A percentile compares a stretch with the other conserved stretches of the same genome.
phyloP scores from a whole-genome alignment of 1,284 basidiomycete species.

The Athelia psychrophila region DNA sequence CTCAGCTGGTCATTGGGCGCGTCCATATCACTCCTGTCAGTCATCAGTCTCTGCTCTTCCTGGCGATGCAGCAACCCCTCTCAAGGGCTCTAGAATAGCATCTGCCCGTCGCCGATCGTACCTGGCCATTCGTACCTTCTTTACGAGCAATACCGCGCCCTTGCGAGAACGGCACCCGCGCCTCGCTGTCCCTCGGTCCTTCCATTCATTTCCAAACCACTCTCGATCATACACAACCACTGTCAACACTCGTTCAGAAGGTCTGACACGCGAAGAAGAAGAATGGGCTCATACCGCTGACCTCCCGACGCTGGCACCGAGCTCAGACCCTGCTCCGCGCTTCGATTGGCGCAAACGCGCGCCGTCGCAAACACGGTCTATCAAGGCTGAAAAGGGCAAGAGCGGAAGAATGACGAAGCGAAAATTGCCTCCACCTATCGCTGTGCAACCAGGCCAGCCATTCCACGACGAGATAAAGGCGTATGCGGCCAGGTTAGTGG shows the following conservation, averaged over 20 bases:
- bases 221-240: too few species aligned
- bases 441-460: slow-evolving; percentile 30
- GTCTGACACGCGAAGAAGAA: neutral
- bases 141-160: neutral
- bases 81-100: too few species aligned
- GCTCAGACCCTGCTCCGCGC: slow-evolving; percentile 13
- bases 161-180: too few species aligned
- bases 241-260: too few species aligned
- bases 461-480: slow-evolving; percentile 42
- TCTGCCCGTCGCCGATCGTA: neutral
- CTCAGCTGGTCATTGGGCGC: too few species aligned
- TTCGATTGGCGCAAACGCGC: slow-evolving; percentile 39
- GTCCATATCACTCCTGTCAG: too few species aligned
- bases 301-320: neutral
- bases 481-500: slow-evolving; percentile 48
- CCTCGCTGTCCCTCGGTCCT: too few species aligned
- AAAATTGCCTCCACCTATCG: slow-evolving; percentile 28
- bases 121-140: neutral
- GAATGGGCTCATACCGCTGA: neutral
- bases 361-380: slow-evolving; percentile 22
- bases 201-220: too few species aligned
- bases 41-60: too few species aligned
- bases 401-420: slow-evolving; percentile 26
- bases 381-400: neutral
- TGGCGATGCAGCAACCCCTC: too few species aligned